A percentile compares a stretch with the other conserved stretches of the same genome.
These are phyloP conservation scores for Barnettozyma siamensis DNA, from an alignment of 805 yeast species.

Conservation along the genomic window DNA sequence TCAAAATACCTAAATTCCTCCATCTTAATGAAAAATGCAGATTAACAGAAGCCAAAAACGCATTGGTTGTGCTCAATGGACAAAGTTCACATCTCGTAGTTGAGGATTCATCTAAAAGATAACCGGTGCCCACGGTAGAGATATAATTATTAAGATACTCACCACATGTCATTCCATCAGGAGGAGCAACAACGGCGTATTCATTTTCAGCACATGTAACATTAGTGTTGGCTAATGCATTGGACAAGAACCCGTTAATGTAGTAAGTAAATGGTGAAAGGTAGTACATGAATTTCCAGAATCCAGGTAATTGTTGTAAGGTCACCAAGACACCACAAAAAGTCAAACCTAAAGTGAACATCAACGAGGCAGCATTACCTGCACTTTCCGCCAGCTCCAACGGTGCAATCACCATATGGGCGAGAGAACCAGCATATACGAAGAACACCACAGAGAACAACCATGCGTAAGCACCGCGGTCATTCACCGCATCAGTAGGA, in stretches of 20 bases:
- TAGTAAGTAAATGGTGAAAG: constrained; percentile 63
- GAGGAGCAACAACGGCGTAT: constrained; percentile 42
- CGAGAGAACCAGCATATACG: constrained; percentile 49
- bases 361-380: constrained; percentile 49
- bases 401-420: constrained; percentile 52
- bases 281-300: constrained; percentile 76
- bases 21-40: constrained; percentile 45
- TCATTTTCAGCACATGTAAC: constrained; percentile 46
- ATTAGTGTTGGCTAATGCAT: constrained; percentile 45
- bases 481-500: constrained; percentile 43
- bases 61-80: constrained; percentile 48
- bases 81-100: constrained; percentile 59
- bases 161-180: constrained; percentile 51
- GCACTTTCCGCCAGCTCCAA: constrained; percentile 55
- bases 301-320: constrained; percentile 51
- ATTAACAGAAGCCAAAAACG: constrained; percentile 42
- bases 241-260: constrained; percentile 45
- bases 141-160: constrained; percentile 39
- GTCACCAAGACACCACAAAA: constrained; percentile 74
- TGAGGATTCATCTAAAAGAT: constrained; percentile 14
- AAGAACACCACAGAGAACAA: constrained; percentile 43
- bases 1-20: constrained; percentile 59
- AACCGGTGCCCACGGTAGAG: constrained; percentile 23
- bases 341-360: constrained; percentile 55
- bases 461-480: constrained; percentile 48